A percentile compares a stretch with the other conserved stretches of the same genome.
These are phyloP conservation scores for Sarocladium brachiariae DNA, from an alignment of 2,329 filamentous ascomycete species.

Conservation along the genomic window DNA sequence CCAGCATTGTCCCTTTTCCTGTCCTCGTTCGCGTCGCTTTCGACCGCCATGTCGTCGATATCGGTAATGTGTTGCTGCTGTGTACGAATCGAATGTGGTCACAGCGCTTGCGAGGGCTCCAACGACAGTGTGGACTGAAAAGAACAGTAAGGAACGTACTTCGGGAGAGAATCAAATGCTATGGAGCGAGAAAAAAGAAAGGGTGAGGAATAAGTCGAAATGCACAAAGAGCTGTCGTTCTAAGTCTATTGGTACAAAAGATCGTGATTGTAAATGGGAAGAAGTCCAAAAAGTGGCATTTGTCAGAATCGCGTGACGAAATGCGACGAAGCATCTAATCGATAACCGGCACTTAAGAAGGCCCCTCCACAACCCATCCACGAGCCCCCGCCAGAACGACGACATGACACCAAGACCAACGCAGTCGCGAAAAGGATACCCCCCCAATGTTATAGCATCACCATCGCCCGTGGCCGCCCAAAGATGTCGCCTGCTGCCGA, in stretches of 20 bases:
- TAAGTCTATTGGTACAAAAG: not conserved
- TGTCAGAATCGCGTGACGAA: constrained; percentile 3
- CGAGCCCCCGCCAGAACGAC: no score
- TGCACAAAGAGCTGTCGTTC: no score
- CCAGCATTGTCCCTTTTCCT: not conserved
- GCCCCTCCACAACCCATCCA: constrained; percentile 4
- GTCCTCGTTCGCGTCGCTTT: not conserved
- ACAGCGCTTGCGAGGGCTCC: not conserved
- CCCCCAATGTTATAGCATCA: constrained; percentile 7
- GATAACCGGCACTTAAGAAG: not conserved
- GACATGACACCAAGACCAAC: no score
- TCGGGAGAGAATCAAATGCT: no score
- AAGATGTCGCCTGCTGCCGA: constrained; percentile 15
- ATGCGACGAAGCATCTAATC: not conserved
- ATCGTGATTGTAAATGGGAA: not conserved
- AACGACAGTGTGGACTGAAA: no score
- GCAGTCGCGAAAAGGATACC: no score
- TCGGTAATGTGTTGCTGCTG: not conserved
- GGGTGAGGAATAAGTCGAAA: no score
- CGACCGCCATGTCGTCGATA: not conserved
- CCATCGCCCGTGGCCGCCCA: no score
- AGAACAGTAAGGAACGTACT: no score
- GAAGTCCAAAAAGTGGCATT: not conserved
- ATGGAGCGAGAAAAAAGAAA: no score
- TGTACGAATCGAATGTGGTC: not conserved